Percentiles rank a stretch among this genome's conserved stretches.
These are phyloP conservation scores for Aspergillus ruber DNA, from an alignment of 2,329 filamentous ascomycete species.

Conservation along the genomic window DNA sequence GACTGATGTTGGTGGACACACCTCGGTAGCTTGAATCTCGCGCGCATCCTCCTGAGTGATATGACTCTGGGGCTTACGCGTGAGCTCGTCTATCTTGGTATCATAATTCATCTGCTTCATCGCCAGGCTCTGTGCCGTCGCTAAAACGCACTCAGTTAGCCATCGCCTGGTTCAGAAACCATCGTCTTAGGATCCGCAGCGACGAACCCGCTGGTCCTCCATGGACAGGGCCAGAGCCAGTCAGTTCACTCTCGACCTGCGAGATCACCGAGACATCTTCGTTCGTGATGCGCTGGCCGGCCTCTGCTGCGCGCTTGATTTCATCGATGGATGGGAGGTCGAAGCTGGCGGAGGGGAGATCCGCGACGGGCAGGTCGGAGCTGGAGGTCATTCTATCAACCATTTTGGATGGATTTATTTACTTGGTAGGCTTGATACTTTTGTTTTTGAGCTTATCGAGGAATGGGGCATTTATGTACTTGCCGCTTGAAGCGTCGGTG, in stretches of 20 bases:
- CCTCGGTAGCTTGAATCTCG: constrained; percentile 26
- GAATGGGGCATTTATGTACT: neutral
- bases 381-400: neutral
- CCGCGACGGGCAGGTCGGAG: neutral
- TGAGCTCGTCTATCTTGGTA: constrained; percentile 23
- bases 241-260: constrained; percentile 26
- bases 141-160: constrained; percentile 7
- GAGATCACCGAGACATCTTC: constrained; percentile 27
- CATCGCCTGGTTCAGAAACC: neutral
- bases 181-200: neutral
- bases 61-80: constrained; percentile 25
- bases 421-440: neutral
- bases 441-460: neutral
- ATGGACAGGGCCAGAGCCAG: constrained; percentile 22
- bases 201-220: constrained; percentile 27
- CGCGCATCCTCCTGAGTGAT: constrained; percentile 28
- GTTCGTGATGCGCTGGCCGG: constrained; percentile 26
- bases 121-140: constrained; percentile 26
- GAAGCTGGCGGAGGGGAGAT: constrained; percentile 4
- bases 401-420: constrained; percentile 7
- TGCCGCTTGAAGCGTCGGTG: constrained; percentile 3
- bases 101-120: constrained; percentile 31
- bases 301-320: constrained; percentile 25
- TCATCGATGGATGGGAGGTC: constrained; percentile 25
- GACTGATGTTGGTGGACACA: constrained; percentile 4